phyloP scores from a whole-genome alignment of 1,284 basidiomycete species.

The Athelia psychrophila region DNA sequence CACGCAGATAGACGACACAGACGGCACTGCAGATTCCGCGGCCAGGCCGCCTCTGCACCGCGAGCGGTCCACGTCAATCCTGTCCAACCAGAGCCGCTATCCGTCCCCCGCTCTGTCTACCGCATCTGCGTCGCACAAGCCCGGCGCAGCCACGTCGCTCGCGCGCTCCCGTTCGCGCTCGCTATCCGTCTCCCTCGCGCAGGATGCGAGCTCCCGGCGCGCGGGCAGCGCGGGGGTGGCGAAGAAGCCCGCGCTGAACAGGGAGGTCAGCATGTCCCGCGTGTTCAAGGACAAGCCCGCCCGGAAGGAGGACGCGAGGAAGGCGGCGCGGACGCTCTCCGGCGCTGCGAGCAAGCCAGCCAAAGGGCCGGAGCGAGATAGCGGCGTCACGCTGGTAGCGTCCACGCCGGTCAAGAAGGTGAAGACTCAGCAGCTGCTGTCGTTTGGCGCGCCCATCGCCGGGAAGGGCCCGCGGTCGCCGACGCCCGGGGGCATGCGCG shows the following conservation, averaged over 20 bases:
- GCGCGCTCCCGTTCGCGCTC: constrained; percentile 65
- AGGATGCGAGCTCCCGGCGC: constrained; percentile 45
- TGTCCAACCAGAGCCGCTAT: constrained; percentile 8
- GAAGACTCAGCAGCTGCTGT: constrained; percentile 4
- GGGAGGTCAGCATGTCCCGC: constrained; percentile 73
- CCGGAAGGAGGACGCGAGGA: constrained; percentile 10
- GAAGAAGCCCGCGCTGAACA: constrained; percentile 48
- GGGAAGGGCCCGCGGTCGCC: constrained; percentile 8
- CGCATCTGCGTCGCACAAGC: constrained; percentile 4
- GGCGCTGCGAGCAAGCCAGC: constrained; percentile 3
- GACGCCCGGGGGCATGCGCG: constrained; percentile 7
- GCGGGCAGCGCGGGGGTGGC: constrained; percentile 34
- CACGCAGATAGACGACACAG: constrained; percentile 7
- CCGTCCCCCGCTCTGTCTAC: constrained; percentile 12
- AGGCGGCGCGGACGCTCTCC: constrained; percentile 5
- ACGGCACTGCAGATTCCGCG: constrained; percentile 18
- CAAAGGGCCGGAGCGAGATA: constrained; percentile 11
- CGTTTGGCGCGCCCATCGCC: constrained; percentile 10
- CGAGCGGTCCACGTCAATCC: constrained; percentile 1
- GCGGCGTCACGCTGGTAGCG: constrained; percentile 51
- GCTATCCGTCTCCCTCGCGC: constrained; percentile 51
- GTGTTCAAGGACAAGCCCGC: constrained; percentile 48
- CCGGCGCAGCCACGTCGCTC: constrained; percentile 22
- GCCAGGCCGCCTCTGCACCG: constrained; percentile 13
- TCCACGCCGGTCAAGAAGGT: constrained; percentile 53